Evolutionary conservation across 1,139 yeast genomes (phyloP), one percentile per base, ranked within the genome.

Genomic region (Barnettozyma hawaiiensis): DNA sequence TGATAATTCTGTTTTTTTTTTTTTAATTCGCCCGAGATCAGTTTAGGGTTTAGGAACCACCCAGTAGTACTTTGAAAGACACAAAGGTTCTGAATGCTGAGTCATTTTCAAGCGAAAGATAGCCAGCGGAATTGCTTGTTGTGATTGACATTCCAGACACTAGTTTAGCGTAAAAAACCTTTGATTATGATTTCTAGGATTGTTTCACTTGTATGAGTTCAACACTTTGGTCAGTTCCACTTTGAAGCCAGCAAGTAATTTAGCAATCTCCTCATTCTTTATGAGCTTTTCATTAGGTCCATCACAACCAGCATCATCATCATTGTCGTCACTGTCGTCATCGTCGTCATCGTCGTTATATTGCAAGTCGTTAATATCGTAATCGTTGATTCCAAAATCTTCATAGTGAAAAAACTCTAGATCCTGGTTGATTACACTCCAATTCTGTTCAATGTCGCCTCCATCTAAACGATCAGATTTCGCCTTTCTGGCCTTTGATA

Each of bases 311-410:
- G 55, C 57, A 23, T 61, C 32, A 12, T 19, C 61, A 26, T 66
- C 61, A 24, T 66, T 71, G 44, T 67, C 52, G 51, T 78, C 78
- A 14, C 78, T 79, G 50, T 78, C n/a, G n/a, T n/a, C n/a, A 12
- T 19, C 61, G 24, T 66, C 61, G 26, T 66, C 71, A 45, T 67
- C 52, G 51, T 78, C 78, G 16, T 78, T 79, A 50, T 78, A 78
- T 48, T 35, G 34, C 4, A 79, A 64, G 47, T 81, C 89, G 29
- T 73, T 70, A 33, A 81, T 51, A 47, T 83, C 90, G 15, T 73
- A 75, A 14, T 67, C 70, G 43, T 73, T 70, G 5, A 84, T 53
- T 0, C 94, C 95, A 51, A 82, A 73, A 32, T 75, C 81, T 7
- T 67, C 61, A 15, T 71, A 65, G 16, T 67, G 69, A 28, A 72